Evolutionary conservation across 768 basidiomycete species (phyloP).

Genomic region (Coprinopsis marcescibilis): DNA sequence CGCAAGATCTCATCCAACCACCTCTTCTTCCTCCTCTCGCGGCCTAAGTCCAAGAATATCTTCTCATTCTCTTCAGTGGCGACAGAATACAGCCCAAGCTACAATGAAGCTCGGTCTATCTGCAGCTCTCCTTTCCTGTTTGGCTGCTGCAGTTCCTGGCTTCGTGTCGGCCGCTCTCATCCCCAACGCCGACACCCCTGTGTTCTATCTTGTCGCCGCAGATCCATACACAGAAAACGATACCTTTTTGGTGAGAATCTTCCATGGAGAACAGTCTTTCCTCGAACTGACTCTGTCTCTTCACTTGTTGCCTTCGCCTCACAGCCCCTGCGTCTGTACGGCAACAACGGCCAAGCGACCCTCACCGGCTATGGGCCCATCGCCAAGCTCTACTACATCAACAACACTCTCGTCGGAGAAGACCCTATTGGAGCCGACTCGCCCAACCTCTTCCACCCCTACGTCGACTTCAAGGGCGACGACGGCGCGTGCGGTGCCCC

Average conservation of each 20-base stretch:
- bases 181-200: conserved; percentile 22
- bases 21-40: too few species aligned
- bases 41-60: too few species aligned
- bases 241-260: conserved; percentile 17
- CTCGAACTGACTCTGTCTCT: too few species aligned
- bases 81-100: too few species aligned
- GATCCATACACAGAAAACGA: conserved; percentile 12
- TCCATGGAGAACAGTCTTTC: neutral
- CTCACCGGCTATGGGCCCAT: conserved; percentile 19
- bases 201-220: conserved; percentile 22
- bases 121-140: too few species aligned
- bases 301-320: conserved; percentile 13
- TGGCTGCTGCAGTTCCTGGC: too few species aligned
- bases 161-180: conserved; percentile 8
- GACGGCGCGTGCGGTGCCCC: conserved; percentile 17
- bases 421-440: conserved; percentile 11
- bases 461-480: conserved; percentile 15
- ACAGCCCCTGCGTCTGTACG: conserved; percentile 6
- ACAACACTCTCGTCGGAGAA: conserved; percentile 16
- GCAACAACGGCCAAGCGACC: conserved; percentile 16
- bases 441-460: conserved; percentile 10
- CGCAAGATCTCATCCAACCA: too few species aligned
- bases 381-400: conserved; percentile 22
- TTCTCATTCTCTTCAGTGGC: too few species aligned
- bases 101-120: too few species aligned